phyloP scores from a whole-genome alignment of 495 filamentous ascomycete genomes.

The Talaromyces trachyspermus region DNA sequence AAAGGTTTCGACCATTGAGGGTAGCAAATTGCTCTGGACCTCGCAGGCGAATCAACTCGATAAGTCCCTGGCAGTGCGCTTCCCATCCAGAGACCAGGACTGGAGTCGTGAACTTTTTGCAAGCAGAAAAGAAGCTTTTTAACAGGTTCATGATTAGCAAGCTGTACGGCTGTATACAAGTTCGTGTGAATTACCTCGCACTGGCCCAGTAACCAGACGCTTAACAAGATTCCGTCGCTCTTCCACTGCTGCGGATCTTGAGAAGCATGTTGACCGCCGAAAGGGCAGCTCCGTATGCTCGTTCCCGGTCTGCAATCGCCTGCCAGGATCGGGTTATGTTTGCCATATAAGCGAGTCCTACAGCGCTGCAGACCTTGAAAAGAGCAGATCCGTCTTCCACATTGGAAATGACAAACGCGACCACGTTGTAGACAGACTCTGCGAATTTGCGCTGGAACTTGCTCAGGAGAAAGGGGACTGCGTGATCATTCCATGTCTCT shows the following conservation, averaged over 20 bases:
- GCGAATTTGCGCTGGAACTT: background rate
- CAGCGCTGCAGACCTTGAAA: background rate
- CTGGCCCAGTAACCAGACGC: background rate
- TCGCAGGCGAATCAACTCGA: background rate
- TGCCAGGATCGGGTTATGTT: background rate
- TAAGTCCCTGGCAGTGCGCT: background rate
- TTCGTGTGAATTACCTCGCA: conserved; percentile 8
- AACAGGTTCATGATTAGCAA: background rate
- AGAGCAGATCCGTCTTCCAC: background rate
- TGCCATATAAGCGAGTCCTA: background rate
- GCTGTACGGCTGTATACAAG: too few relatives aligned
- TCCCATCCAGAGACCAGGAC: background rate
- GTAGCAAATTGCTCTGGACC: background rate
- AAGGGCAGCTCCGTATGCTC: background rate
- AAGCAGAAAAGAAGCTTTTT: background rate
- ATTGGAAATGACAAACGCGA: background rate
- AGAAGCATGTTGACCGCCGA: background rate
- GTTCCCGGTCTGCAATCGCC: background rate
- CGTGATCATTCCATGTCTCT: background rate
- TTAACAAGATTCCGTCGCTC: background rate
- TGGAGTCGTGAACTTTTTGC: background rate
- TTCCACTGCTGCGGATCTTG: background rate
- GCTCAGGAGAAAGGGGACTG: background rate
- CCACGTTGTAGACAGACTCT: background rate
- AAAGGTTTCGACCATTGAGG: background rate